Conservation (phyloP, 441 rosid species). For the Syzygium malaccense region DNA sequence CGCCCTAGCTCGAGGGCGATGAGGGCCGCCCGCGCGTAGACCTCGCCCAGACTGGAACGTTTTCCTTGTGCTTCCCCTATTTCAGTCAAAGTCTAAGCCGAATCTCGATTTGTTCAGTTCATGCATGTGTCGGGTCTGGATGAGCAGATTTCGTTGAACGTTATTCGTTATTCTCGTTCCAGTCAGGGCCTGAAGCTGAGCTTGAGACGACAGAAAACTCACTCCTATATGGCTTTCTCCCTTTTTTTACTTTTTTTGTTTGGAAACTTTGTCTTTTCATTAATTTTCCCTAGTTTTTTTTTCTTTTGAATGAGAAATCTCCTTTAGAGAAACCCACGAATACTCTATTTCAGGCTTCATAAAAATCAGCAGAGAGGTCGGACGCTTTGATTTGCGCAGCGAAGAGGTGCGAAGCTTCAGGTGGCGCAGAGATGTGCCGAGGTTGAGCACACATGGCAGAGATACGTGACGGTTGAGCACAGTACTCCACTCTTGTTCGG, state of each 20-base stretch:
- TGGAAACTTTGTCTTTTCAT: background rate
- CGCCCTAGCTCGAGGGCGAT: no score
- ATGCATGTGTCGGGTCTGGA: no score
- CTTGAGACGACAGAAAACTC: background rate
- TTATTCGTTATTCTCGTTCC: no score
- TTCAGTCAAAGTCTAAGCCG: no score
- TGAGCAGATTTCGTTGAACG: no score
- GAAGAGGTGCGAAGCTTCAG: background rate
- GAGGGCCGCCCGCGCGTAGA: no score
- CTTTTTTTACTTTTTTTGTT: background rate
- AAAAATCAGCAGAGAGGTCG: background rate
- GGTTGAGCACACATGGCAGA: fast-evolving
- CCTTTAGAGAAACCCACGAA: background rate
- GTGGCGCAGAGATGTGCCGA: background rate
- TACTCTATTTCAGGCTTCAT: background rate
- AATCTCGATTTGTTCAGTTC: no score
- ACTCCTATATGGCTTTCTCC: background rate
- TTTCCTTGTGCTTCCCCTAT: no score
- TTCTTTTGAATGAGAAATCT: background rate
- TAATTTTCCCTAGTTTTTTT: background rate
- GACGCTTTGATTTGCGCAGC: background rate
- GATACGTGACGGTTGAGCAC: fast-evolving
- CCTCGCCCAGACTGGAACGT: no score
- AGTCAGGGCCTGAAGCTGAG: no score
- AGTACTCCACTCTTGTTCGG: background rate